phyloP scores from a whole-genome alignment of 768 basidiomycete species.

The Holtermanniella nyarrowii region DNA sequence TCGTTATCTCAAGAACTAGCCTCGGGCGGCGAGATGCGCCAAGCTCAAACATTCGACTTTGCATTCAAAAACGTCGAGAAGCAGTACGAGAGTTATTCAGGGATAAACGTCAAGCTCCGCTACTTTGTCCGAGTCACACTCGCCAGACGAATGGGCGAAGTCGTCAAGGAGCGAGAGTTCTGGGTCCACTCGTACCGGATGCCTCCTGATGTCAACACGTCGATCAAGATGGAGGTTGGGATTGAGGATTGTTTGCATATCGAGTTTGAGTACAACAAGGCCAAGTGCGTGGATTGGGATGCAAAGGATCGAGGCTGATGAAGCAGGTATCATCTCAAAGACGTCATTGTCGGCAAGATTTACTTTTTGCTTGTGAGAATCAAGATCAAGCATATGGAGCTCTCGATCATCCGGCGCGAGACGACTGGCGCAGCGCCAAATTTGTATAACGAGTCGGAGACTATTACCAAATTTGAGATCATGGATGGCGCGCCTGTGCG shows the following conservation, averaged over 20 bases:
- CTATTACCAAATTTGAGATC: conserved; percentile 98
- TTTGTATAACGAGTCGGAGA: conserved; percentile 97
- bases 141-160: conserved; percentile 83
- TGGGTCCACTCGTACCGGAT: conserved; percentile 99
- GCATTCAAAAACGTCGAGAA: conserved; percentile 99
- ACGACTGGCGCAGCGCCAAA: conserved; percentile 97
- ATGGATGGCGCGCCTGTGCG: conserved; percentile 98
- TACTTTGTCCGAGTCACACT: conserved; percentile 88
- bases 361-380: conserved; percentile 97
- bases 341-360: conserved; percentile 98
- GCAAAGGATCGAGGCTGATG: neutral
- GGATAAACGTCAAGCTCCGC: conserved; percentile 96
- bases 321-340: conserved; percentile 88
- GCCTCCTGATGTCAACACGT: conserved; percentile 95
- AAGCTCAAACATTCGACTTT: conserved; percentile 93
- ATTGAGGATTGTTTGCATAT: conserved; percentile 99
- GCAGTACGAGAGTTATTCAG: conserved; percentile 94
- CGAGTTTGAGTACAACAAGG: conserved; percentile 99
- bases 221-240: conserved; percentile 99
- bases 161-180: conserved; percentile 80
- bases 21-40: conserved; percentile 91
- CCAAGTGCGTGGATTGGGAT: conserved; percentile 58
- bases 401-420: conserved; percentile 93
- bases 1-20: conserved; percentile 91
- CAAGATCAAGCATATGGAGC: conserved; percentile 98